Evolutionary conservation across 1,139 yeast species (phyloP), one percentile per base, ranked within the genome.

Genomic region (Lodderomyces parapsilosis): DNA sequence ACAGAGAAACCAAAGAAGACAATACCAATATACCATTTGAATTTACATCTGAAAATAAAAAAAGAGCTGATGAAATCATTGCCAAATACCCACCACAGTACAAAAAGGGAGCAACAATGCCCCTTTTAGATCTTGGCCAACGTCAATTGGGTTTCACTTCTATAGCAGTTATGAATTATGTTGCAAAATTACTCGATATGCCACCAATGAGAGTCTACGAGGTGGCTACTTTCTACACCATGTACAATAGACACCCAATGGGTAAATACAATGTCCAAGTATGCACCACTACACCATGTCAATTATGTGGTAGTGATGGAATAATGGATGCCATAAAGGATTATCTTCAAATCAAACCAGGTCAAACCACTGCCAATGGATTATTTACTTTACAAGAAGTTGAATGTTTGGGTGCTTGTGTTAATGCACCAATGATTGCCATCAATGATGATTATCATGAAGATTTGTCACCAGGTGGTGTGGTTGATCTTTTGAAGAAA

Each of bases 121-220:
- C 96, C 15, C 74, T 88, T 48, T 76, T 88, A 53, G 95, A 87
- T 60, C 72, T 88, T 55, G 96, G 95, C 37, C 96, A 88, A 68
- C 86, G 95, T 60, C 96, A 88, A 67, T 74, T 76, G 47, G 96
- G 96, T 0, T 88, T 84, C 72, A 86, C 95, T 39, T 86, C 96
- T 39, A 86, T 89, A 53, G 77, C 91, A 22, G 96, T 90, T 49
- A 87, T 93, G 93, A 89, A 91, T 70, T 90, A 91, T 62, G 96
- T 88, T 36, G 96, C 96, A 48, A 81, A 84, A 66, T 60, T 85
- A 59, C 76, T 87, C 58, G 93, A 87, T 58, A 85, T 88, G 84
- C 96, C 96, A 25, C 96, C 96, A 50, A 88, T 88, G 96, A 81
- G 96, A 71, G 96, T 88, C 25, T 88, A 88, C 65, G 96, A 88